Conservation (phyloP, 1,284 basidiomycete genomes). For the Vanrija sp. region DNA sequence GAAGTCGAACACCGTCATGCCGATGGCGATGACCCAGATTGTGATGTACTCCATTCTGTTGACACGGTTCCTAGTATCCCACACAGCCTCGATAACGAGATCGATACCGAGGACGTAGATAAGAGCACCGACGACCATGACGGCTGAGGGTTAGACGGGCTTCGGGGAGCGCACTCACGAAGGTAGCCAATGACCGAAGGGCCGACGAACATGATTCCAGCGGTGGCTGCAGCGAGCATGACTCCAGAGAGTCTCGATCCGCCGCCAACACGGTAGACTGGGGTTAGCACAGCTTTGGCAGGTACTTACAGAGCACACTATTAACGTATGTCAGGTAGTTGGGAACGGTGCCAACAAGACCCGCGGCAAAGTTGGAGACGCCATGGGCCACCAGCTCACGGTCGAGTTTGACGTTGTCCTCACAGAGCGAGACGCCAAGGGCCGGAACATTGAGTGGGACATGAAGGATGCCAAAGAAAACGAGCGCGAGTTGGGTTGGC, state of each 20-base stretch:
- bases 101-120: conserved; percentile 96
- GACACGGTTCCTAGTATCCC: conserved; percentile 89
- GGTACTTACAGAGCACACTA: conserved; percentile 65
- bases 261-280: conserved; percentile 90
- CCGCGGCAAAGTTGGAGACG: conserved; percentile 81
- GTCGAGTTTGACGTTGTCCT: conserved; percentile 86
- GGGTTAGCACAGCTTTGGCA: not conserved
- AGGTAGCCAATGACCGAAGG: conserved; percentile 70
- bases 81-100: conserved; percentile 88
- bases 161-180: conserved; percentile 57
- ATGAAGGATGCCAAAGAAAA: conserved; percentile 67
- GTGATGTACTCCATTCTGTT: conserved; percentile 61
- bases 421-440: conserved; percentile 84
- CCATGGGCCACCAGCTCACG: conserved; percentile 91
- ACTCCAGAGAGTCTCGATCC: conserved; percentile 77
- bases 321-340: conserved; percentile 69
- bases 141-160: conserved; percentile 55
- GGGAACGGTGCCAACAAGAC: conserved; percentile 66
- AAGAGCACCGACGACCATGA: conserved; percentile 83
- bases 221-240: conserved; percentile 74
- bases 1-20: conserved; percentile 91
- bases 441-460: conserved; percentile 93
- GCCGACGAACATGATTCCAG: conserved; percentile 71
- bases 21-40: conserved; percentile 64
- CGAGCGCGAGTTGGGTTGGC: conserved; percentile 54